Conservation (phyloP, 1,284 basidiomycete genomes). For the Xerocomus cyaneibrunnescens region DNA sequence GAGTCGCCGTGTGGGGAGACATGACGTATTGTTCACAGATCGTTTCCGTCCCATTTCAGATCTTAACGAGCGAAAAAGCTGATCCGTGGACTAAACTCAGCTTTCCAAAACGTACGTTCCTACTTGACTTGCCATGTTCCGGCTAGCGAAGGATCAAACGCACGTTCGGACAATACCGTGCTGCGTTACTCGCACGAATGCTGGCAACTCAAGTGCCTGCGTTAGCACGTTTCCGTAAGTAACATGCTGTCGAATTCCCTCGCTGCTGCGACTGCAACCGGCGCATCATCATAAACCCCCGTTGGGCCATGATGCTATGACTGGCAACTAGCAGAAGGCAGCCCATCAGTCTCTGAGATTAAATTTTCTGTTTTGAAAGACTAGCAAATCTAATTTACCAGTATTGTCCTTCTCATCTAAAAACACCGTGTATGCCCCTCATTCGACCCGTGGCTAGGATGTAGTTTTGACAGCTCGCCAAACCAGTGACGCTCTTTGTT, state of each 20-base stretch:
- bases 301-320: conserved; percentile 5
- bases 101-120: conserved; percentile 11
- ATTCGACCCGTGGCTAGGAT: conserved; percentile 7
- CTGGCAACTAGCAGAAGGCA: not conserved
- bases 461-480: conserved; percentile 14
- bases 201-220: conserved; percentile 18
- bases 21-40: conserved; percentile 24
- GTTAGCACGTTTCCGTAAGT: conserved; percentile 20
- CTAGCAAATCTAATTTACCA: conserved; percentile 25
- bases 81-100: conserved; percentile 13
- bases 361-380: conserved; percentile 11
- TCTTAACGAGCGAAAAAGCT: conserved; percentile 5
- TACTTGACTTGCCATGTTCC: conserved; percentile 10
- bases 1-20: conserved; percentile 27
- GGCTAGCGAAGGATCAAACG: conserved; percentile 8
- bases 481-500: conserved; percentile 21
- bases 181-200: conserved; percentile 19
- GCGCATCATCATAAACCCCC: conserved; percentile 22
- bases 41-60: conserved; percentile 9
- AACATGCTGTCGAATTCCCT: conserved; percentile 19
- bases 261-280: conserved; percentile 18
- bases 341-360: conserved; percentile 20
- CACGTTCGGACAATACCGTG: conserved; percentile 21
- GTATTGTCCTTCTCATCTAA: conserved; percentile 17
- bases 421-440: conserved; percentile 2